phyloP scores from a whole-genome alignment of 2,329 filamentous ascomycete species.

The Colletotrichum lini region DNA sequence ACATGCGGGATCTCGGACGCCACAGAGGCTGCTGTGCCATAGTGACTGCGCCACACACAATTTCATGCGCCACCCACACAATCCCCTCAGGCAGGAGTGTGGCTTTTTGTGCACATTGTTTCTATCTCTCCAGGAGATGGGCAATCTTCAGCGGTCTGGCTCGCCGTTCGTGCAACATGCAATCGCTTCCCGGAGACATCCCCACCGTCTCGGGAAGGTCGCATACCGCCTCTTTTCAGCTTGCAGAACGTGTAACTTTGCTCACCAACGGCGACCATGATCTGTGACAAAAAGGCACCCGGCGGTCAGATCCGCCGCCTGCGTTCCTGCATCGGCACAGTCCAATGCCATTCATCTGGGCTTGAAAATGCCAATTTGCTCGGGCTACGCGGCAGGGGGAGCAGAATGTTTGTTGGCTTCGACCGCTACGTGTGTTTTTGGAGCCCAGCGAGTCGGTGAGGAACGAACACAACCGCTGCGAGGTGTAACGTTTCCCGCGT shows the following conservation, averaged over 20 bases:
- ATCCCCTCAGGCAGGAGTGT: no score
- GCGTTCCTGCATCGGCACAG: not conserved
- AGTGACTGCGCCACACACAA: no score
- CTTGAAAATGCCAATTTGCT: not conserved
- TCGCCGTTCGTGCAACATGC: no score
- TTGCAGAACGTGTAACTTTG: no score
- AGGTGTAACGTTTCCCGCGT: slow-evolving; percentile 30
- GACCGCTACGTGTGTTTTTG: not conserved
- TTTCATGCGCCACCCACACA: not conserved
- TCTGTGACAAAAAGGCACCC: not conserved
- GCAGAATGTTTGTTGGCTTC: not conserved
- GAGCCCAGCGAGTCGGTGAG: slow-evolving; percentile 26
- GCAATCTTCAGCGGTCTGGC: not conserved
- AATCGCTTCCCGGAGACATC: not conserved
- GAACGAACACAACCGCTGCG: slow-evolving; percentile 16
- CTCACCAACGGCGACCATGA: not conserved
- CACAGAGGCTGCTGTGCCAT: not conserved
- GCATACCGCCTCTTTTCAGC: slow-evolving; percentile 2
- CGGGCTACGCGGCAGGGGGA: not conserved
- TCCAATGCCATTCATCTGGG: not conserved
- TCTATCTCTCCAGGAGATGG: no score
- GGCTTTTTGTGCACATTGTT: no score
- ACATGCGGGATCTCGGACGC: not conserved
- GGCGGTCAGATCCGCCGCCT: slow-evolving; percentile 20
- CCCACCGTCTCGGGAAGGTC: not conserved